phyloP scores from a whole-genome alignment of 106 monocot species.

The Dendrobium nobile region DNA sequence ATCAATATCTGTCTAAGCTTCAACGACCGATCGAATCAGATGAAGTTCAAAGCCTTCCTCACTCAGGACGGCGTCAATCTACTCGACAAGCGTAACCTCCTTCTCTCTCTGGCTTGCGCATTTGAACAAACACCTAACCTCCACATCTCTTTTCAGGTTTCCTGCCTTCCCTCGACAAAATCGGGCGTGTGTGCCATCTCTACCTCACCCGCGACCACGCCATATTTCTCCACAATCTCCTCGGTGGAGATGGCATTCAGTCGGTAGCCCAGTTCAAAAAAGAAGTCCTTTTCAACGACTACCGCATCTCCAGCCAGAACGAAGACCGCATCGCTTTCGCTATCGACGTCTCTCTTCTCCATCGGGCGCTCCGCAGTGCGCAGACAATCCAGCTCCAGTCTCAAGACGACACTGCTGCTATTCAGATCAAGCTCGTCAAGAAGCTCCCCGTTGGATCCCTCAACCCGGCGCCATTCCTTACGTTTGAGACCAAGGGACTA shows the following conservation, averaged over 20 bases:
- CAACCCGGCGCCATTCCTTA: slow-evolving; percentile 63
- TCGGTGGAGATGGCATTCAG: slow-evolving; percentile 59
- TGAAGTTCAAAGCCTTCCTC: slow-evolving; percentile 96
- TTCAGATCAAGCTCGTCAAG: slow-evolving; percentile 96
- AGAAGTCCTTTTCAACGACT: slow-evolving; percentile 75
- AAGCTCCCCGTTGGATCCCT: slow-evolving; percentile 76
- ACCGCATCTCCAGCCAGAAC: slow-evolving; percentile 84
- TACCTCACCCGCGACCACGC: slow-evolving; percentile 73
- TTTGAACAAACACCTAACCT: slow-evolving; percentile 21
- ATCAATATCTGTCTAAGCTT: not conserved
- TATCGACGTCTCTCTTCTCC: slow-evolving; percentile 71
- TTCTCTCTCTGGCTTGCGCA: not conserved
- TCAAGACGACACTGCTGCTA: slow-evolving; percentile 19
- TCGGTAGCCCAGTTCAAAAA: slow-evolving; percentile 79
- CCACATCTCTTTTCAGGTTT: slow-evolving; percentile 35
- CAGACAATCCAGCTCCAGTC: slow-evolving; percentile 51
- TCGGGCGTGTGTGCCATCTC: slow-evolving; percentile 72
- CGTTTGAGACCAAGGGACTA: slow-evolving; percentile 85
- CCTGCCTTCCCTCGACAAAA: slow-evolving; percentile 84
- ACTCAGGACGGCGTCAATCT: slow-evolving; percentile 78
- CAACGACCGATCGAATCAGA: slow-evolving; percentile 6
- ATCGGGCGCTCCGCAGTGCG: slow-evolving; percentile 94
- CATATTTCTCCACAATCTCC: slow-evolving; percentile 87
- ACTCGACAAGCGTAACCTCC: slow-evolving; percentile 76
- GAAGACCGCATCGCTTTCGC: slow-evolving; percentile 75